phyloP scores from a whole-genome alignment of 2,329 filamentous ascomycete species.

The Phialemoniopsis sp. region DNA sequence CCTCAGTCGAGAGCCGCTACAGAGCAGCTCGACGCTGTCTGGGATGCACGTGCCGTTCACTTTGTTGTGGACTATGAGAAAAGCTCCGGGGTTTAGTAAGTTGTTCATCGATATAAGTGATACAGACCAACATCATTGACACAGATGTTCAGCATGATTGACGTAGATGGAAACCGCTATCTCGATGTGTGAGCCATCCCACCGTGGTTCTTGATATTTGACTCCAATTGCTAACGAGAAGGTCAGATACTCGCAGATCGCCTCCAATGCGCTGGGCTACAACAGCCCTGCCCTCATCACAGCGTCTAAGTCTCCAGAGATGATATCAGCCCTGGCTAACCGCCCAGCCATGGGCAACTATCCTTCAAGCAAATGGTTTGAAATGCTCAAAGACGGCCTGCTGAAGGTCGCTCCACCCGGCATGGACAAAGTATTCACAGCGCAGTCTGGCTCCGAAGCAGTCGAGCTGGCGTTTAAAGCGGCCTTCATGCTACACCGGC shows the following conservation, averaged over 20 bases:
- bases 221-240: no score
- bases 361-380: slow-evolving; percentile 69
- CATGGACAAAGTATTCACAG: slow-evolving; percentile 76
- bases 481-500: slow-evolving; percentile 77
- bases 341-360: slow-evolving; percentile 78
- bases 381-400: slow-evolving; percentile 67
- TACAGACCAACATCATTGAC: no score
- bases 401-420: slow-evolving; percentile 71
- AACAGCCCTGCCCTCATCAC: slow-evolving; percentile 67
- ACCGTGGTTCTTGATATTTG: no score
- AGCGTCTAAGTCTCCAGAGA: slow-evolving; percentile 65
- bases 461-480: slow-evolving; percentile 86
- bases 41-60: slow-evolving; percentile 47
- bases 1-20: slow-evolving; percentile 31
- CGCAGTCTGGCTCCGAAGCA: slow-evolving; percentile 74
- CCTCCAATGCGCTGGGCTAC: slow-evolving; percentile 79
- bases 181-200: slow-evolving; percentile 46
- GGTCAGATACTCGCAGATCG: slow-evolving; percentile 76
- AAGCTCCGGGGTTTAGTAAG: slow-evolving; percentile 45
- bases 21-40: slow-evolving; percentile 40
- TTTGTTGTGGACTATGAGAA: slow-evolving; percentile 49
- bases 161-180: slow-evolving; percentile 44
- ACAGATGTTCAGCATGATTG: slow-evolving; percentile 34
- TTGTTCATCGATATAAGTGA: no score
- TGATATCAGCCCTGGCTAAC: slow-evolving; percentile 72